phyloP scores from a whole-genome alignment of 768 basidiomycete genomes.

The Podaxis rugospora region DNA sequence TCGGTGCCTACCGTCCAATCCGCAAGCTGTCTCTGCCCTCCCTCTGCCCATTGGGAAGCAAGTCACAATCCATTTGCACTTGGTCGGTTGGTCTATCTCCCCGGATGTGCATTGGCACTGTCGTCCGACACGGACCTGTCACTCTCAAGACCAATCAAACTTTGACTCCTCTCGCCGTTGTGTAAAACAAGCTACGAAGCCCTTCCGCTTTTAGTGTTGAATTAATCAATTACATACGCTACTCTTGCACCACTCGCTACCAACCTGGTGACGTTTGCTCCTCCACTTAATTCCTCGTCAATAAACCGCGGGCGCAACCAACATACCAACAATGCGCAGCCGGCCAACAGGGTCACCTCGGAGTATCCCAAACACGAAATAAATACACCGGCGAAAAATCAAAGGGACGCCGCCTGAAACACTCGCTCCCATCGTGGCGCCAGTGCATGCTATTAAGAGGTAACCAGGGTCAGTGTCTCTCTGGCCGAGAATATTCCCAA shows the following conservation, averaged over 20 bases:
- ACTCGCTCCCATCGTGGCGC: neutral
- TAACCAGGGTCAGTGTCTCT: slow-evolving; percentile 8
- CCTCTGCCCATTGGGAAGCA: neutral
- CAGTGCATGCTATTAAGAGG: neutral
- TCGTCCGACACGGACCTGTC: slow-evolving; percentile 9
- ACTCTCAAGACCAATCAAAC: slow-evolving; percentile 6
- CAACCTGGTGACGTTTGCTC: neutral
- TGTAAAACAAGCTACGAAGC: slow-evolving; percentile 2
- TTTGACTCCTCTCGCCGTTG: neutral
- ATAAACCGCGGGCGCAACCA: neutral
- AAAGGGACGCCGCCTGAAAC: neutral
- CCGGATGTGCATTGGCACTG: neutral
- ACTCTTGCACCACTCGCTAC: neutral
- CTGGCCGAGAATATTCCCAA: neutral
- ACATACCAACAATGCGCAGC: neutral
- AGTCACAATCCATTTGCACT: neutral
- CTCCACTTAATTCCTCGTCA: neutral
- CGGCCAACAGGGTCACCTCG: neutral
- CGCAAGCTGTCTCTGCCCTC: neutral
- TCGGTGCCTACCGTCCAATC: neutral
- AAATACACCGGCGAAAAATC: neutral
- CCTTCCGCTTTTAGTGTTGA: neutral
- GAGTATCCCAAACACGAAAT: neutral
- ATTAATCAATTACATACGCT: slow-evolving; percentile 7
- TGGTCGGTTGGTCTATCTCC: neutral